phyloP scores from a whole-genome alignment of 805 yeast genomes.

The Kurtzmaniella cleridarum region DNA sequence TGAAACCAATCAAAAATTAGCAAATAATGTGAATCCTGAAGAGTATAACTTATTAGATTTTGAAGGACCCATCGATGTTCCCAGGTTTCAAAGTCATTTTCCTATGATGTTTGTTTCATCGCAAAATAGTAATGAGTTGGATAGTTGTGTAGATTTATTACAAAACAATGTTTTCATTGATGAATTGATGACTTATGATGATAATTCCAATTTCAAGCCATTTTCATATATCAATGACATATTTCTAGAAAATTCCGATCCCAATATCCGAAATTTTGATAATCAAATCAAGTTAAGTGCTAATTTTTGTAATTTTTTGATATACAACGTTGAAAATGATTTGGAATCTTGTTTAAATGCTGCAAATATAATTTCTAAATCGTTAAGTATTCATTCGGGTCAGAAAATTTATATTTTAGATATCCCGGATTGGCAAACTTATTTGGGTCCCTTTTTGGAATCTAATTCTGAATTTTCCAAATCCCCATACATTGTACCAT shows the following conservation, averaged over 20 bases:
- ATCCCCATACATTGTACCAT: not conserved
- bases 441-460: not conserved
- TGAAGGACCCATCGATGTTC: not conserved
- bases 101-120: slow-evolving; percentile 14
- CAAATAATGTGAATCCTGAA: slow-evolving; percentile 1
- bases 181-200: not conserved
- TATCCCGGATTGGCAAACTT: slow-evolving; percentile 2
- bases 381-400: slow-evolving; percentile 4
- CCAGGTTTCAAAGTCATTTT: slow-evolving; percentile 9
- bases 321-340: slow-evolving; percentile 21
- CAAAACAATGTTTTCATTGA: not conserved
- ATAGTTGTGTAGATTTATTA: slow-evolving; percentile 2
- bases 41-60: not conserved
- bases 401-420: slow-evolving; percentile 17
- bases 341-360: slow-evolving; percentile 6
- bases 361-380: slow-evolving; percentile 14
- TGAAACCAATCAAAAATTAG: slow-evolving; percentile 7
- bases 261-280: slow-evolving; percentile 26
- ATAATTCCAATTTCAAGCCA: slow-evolving; percentile 1
- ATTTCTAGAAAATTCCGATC: slow-evolving; percentile 1
- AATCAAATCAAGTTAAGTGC: slow-evolving; percentile 27
- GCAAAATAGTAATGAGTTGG: slow-evolving; percentile 11
- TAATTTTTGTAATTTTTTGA: slow-evolving; percentile 24
- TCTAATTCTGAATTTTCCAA: slow-evolving; percentile 2
- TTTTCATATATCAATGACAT: slow-evolving; percentile 7